phyloP scores from a whole-genome alignment of 495 filamentous ascomycete genomes.

The Trichoderma asperelloides region DNA sequence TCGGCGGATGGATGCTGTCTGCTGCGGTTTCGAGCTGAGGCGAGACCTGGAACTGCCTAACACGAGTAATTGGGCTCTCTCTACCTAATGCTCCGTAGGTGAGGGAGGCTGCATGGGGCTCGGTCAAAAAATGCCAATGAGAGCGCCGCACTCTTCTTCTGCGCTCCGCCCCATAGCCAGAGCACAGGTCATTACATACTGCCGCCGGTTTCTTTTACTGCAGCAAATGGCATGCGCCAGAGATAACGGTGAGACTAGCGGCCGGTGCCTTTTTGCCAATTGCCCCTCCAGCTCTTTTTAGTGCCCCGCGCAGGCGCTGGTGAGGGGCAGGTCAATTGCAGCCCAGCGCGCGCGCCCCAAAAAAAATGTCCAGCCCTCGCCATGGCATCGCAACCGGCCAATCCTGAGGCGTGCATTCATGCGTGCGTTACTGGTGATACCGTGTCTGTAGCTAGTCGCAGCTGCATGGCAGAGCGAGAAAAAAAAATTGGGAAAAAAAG shows the following conservation, averaged over 20 bases:
- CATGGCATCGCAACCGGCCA: background rate
- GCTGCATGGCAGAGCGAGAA: background rate
- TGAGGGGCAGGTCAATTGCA: background rate
- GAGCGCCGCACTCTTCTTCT: background rate
- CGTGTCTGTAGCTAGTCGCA: background rate
- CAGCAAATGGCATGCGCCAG: background rate
- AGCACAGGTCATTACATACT: background rate
- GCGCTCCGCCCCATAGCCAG: background rate
- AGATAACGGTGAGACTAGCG: slow-evolving; percentile 8
- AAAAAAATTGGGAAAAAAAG: background rate
- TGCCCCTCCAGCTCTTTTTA: background rate
- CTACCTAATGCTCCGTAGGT: background rate
- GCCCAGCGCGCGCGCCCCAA: background rate
- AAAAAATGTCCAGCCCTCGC: background rate
- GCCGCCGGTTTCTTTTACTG: background rate
- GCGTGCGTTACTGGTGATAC: background rate
- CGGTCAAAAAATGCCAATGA: background rate
- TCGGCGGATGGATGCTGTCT: too few species aligned
- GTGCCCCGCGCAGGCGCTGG: background rate
- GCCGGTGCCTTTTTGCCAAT: background rate
- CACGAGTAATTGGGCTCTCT: too few species aligned
- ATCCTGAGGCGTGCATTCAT: background rate
- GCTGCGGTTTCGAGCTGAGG: too few species aligned
- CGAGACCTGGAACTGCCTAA: background rate
- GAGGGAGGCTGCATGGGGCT: background rate